Evolutionary conservation across 805 yeast species (phyloP).

Genomic region (Saccharomycopsis synnaedendra): DNA sequence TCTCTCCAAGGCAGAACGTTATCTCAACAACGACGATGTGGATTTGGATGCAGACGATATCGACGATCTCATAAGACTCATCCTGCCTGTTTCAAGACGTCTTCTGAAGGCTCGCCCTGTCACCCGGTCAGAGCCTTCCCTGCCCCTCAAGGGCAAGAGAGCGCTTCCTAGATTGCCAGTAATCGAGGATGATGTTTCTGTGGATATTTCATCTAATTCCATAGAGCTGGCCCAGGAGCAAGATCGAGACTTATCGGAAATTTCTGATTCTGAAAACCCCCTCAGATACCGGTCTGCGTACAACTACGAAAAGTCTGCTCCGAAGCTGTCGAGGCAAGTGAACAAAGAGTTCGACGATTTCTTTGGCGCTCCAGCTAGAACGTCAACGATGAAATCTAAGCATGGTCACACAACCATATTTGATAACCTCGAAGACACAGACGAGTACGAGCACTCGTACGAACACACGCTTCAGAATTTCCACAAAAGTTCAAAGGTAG

Average conservation of each 20-base stretch:
- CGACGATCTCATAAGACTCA: constrained; percentile 13
- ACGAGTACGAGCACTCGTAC: neutral
- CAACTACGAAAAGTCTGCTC: constrained; percentile 12
- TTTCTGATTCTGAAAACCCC: constrained; percentile 3
- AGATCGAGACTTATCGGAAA: neutral
- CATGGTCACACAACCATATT: constrained; percentile 8
- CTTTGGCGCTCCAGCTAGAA: neutral
- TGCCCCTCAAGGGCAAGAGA: constrained; percentile 4
- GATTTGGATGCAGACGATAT: constrained; percentile 14
- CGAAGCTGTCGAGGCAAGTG: neutral
- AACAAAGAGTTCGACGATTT: neutral
- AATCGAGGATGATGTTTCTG: neutral
- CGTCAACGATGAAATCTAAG: constrained; percentile 1
- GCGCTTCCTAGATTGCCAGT: constrained; percentile 1
- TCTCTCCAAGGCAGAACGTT: constrained; percentile 7
- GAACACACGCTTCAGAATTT: neutral
- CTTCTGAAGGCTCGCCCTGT: constrained; percentile 1
- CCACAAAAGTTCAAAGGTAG: neutral
- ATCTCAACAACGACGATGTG: constrained; percentile 11
- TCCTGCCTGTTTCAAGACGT: constrained; percentile 13
- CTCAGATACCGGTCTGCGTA: constrained; percentile 14
- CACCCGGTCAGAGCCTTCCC: constrained; percentile 3
- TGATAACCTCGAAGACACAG: constrained; percentile 11
- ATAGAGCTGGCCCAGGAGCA: neutral
- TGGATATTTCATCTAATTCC: neutral